Evolutionary conservation across 495 filamentous ascomycete genomes (phyloP).

Genomic region (Xylaria curta): DNA sequence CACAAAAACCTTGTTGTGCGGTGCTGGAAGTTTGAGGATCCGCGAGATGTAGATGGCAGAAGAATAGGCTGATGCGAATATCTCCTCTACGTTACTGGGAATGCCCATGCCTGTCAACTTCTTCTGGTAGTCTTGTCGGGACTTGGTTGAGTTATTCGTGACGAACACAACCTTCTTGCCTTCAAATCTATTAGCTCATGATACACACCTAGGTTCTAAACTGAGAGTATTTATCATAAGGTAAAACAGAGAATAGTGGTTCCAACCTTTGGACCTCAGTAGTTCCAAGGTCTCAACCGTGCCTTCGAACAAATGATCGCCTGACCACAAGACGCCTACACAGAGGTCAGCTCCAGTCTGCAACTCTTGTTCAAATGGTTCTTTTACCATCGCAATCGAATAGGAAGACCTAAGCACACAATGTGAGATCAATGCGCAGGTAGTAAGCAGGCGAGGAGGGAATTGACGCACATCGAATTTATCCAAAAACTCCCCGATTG

Average conservation of each 20-base stretch:
- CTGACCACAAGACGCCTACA: constrained; percentile 94
- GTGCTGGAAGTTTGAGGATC: constrained; percentile 76
- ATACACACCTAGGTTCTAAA: neutral
- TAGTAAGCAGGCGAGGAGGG: constrained; percentile 2
- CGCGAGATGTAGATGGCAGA: constrained; percentile 95
- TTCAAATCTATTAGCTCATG: constrained; percentile 42
- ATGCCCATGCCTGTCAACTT: constrained; percentile 88
- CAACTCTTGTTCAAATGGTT: neutral
- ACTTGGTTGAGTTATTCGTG: constrained; percentile 98
- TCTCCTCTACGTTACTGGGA: constrained; percentile 79
- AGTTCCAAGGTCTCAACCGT: constrained; percentile 83
- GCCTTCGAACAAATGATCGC: constrained; percentile 83
- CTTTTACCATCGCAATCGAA: constrained; percentile 94
- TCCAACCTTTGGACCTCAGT: constrained; percentile 75
- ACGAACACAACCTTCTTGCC: constrained; percentile 96
- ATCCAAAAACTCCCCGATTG: constrained; percentile 81
- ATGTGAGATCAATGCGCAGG: neutral
- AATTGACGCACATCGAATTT: constrained; percentile 82
- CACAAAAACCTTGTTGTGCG: constrained; percentile 91
- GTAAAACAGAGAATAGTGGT: neutral
- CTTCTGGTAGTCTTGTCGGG: constrained; percentile 87
- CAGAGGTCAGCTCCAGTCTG: constrained; percentile 15
- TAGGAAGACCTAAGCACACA: constrained; percentile 73
- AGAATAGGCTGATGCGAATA: constrained; percentile 95
- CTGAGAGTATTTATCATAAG: neutral